Evolutionary conservation across 2,329 filamentous ascomycete genomes (phyloP).

Genomic region (Ascomycota sp.): DNA sequence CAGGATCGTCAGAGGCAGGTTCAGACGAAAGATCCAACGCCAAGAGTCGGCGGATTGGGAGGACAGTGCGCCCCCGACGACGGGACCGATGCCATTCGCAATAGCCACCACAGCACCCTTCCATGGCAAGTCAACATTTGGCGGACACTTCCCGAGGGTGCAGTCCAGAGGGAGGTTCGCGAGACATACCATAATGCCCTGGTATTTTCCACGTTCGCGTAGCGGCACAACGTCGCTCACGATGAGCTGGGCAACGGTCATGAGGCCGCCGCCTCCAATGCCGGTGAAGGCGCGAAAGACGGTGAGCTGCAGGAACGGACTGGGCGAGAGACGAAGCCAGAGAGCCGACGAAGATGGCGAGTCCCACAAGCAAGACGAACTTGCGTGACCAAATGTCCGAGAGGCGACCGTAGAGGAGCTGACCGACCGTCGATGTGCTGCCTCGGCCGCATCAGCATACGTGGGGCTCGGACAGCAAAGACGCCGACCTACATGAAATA

Average conservation of each 20-base stretch:
- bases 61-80: slow-evolving; percentile 30
- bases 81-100: slow-evolving; percentile 31
- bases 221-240: slow-evolving; percentile 52
- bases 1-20: slow-evolving; percentile 28
- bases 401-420: slow-evolving; percentile 23
- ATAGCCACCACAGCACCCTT: slow-evolving; percentile 29
- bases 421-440: slow-evolving; percentile 24
- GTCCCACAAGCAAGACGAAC: slow-evolving; percentile 15
- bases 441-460: not conserved
- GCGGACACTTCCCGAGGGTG: too few relatives aligned
- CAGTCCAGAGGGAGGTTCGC: not conserved
- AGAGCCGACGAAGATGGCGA: slow-evolving; percentile 21
- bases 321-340: slow-evolving; percentile 21
- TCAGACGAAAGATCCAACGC: slow-evolving; percentile 33
- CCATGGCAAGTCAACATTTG: not conserved
- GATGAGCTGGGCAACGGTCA: slow-evolving; percentile 47
- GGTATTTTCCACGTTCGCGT: slow-evolving; percentile 50
- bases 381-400: slow-evolving; percentile 27
- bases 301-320: slow-evolving; percentile 18
- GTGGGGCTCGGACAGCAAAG: not conserved
- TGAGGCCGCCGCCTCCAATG: slow-evolving; percentile 53
- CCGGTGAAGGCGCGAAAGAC: slow-evolving; percentile 20
- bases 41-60: slow-evolving; percentile 23
- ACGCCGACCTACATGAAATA: slow-evolving; percentile 28
- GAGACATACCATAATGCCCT: slow-evolving; percentile 29